A percentile compares a stretch with the other conserved stretches of the same genome.
These are phyloP conservation scores for Boechera stricta DNA, from an alignment of 345 rosid genomes.

Conservation along the genomic window DNA sequence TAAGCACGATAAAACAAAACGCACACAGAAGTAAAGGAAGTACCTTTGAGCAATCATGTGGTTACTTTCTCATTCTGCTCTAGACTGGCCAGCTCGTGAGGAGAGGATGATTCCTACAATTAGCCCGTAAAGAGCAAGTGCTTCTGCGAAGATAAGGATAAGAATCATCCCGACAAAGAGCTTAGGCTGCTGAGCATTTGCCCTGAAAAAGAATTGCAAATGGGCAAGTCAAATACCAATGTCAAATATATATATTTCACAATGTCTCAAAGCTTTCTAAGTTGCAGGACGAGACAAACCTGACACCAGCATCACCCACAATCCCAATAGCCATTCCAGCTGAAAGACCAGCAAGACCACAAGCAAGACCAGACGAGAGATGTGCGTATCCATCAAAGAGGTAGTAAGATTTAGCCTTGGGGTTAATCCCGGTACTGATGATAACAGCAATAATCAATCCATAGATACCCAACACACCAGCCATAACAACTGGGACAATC, in stretches of 20 bases:
- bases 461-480: slow-evolving; percentile 52
- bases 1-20: slow-evolving; percentile 31
- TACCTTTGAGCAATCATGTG: slow-evolving; percentile 19
- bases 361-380: slow-evolving; percentile 50
- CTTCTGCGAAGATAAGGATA: slow-evolving; percentile 51
- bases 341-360: slow-evolving; percentile 53
- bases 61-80: slow-evolving; percentile 44
- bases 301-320: slow-evolving; percentile 51
- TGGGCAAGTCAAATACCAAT: slow-evolving; percentile 14
- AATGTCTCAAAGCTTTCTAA: neutral
- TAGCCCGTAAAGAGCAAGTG: slow-evolving; percentile 50
- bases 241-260: neutral
- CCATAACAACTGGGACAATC: slow-evolving; percentile 50
- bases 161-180: slow-evolving; percentile 51
- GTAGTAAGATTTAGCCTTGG: slow-evolving; percentile 51
- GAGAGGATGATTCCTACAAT: slow-evolving; percentile 50
- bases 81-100: slow-evolving; percentile 51
- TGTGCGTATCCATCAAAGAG: slow-evolving; percentile 52
- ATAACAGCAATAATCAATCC: slow-evolving; percentile 51
- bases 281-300: slow-evolving; percentile 36
- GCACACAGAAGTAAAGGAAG: slow-evolving; percentile 35
- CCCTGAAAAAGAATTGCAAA: slow-evolving; percentile 37
- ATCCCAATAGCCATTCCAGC: slow-evolving; percentile 53
- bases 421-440: slow-evolving; percentile 54
- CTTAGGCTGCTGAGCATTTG: slow-evolving; percentile 54